Evolutionary conservation across 2,329 filamentous ascomycete genomes (phyloP).

Genomic region (Ceratocystis variospora): DNA sequence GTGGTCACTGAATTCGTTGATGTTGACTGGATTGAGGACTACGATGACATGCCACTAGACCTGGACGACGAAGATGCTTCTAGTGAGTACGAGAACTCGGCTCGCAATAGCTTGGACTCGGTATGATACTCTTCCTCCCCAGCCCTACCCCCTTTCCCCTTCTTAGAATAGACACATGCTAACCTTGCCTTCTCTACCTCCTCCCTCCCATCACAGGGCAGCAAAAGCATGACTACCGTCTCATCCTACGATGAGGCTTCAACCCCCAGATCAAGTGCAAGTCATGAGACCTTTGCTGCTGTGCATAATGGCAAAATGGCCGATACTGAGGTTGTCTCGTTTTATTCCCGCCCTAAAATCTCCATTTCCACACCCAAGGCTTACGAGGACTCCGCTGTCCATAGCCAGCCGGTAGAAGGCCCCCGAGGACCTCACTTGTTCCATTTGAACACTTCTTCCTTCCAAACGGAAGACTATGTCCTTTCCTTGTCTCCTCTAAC

Average conservation of each 20-base stretch:
- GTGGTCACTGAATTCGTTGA: slow-evolving; percentile 66
- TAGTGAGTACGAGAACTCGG: slow-evolving; percentile 49
- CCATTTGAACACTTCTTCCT: slow-evolving; percentile 49
- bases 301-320: slow-evolving; percentile 6
- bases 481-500: slow-evolving; percentile 63
- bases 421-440: slow-evolving; percentile 81
- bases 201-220: slow-evolving; percentile 36
- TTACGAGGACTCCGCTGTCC: slow-evolving; percentile 2
- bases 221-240: slow-evolving; percentile 68
- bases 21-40: slow-evolving; percentile 54
- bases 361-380: slow-evolving; percentile 6
- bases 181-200: neutral
- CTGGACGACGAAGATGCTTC: slow-evolving; percentile 29
- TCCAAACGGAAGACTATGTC: slow-evolving; percentile 36
- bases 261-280: slow-evolving; percentile 56
- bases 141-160: neutral
- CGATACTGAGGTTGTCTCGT: slow-evolving; percentile 41
- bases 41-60: slow-evolving; percentile 27
- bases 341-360: slow-evolving; percentile 35
- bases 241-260: slow-evolving; percentile 75
- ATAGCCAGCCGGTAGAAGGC: slow-evolving; percentile 56
- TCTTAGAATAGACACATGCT: neutral
- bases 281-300: slow-evolving; percentile 27
- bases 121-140: slow-evolving; percentile 35
- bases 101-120: slow-evolving; percentile 54